A percentile compares a stretch with the other conserved stretches of the same genome.
phyloP scores from a whole-genome alignment of 108 stramenopile genomes.

The Skeletonema costatum region DNA sequence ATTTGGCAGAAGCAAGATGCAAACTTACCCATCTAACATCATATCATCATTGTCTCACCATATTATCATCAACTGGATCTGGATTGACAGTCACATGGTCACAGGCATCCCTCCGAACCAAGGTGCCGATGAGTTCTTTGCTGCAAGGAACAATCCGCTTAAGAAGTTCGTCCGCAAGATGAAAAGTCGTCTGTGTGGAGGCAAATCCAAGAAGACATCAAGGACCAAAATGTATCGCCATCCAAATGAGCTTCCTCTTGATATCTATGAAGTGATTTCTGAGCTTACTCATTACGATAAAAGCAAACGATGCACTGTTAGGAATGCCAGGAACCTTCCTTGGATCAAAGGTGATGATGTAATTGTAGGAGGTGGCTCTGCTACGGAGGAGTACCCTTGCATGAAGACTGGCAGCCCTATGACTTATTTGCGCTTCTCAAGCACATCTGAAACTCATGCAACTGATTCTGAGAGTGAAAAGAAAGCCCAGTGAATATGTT shows the following conservation, averaged over 20 bases:
- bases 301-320: constrained; percentile 25
- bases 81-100: constrained; percentile 41
- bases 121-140: constrained; percentile 71
- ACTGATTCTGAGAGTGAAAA: no score
- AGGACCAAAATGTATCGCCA: constrained; percentile 24
- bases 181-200: constrained; percentile 5
- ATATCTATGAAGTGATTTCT: constrained; percentile 20
- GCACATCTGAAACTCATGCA: no score
- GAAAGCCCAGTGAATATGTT: no score
- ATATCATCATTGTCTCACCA: no score
- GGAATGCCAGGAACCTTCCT: constrained; percentile 7
- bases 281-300: constrained; percentile 23
- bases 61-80: background rate
- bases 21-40: background rate
- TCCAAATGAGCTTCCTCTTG: constrained; percentile 22
- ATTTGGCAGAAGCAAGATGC: background rate
- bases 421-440: background rate
- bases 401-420: background rate
- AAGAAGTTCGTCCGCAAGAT: constrained; percentile 29
- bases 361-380: background rate
- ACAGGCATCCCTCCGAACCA: constrained; percentile 82
- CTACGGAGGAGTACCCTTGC: background rate
- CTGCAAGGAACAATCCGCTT: constrained; percentile 23
- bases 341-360: background rate
- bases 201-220: background rate